Evolutionary conservation across 2,329 filamentous ascomycete genomes (phyloP).

Genomic region (Fusarium goolgardi): DNA sequence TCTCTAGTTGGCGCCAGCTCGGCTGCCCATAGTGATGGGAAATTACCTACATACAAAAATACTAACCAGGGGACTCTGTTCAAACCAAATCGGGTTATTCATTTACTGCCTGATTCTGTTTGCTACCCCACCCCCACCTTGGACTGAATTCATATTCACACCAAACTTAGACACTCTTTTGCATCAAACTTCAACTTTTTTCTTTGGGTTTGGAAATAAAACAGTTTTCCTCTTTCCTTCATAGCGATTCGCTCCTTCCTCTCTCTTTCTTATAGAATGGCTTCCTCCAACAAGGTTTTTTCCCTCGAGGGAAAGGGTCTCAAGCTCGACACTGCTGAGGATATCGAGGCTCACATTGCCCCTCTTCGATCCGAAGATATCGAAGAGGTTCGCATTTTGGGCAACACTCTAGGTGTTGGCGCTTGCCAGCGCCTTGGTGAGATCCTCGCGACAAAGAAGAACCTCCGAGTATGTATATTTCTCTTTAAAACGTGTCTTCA

Average conservation of each 20-base stretch:
- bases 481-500: neutral
- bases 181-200: conserved; percentile 25
- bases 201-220: conserved; percentile 26
- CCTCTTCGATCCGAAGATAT: conserved; percentile 79
- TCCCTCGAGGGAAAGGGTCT: conserved; percentile 91
- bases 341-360: conserved; percentile 86
- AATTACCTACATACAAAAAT: conserved; percentile 17
- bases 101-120: conserved; percentile 37
- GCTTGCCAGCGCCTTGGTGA: conserved; percentile 88
- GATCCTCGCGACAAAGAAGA: conserved; percentile 86
- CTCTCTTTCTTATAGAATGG: conserved; percentile 44
- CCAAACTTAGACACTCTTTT: conserved; percentile 40
- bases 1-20: neutral
- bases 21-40: conserved; percentile 30
- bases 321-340: conserved; percentile 89
- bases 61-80: neutral
- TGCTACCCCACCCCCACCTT: conserved; percentile 48
- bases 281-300: conserved; percentile 72
- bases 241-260: conserved; percentile 11
- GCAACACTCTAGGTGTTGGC: conserved; percentile 92
- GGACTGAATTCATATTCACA: conserved; percentile 32
- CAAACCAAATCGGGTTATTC: conserved; percentile 24
- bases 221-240: conserved; percentile 23
- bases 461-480: conserved; percentile 69
- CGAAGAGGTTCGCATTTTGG: conserved; percentile 86